Conservation (phyloP, 2,329 filamentous ascomycete species). For the Triangularia verruculosa region DNA sequence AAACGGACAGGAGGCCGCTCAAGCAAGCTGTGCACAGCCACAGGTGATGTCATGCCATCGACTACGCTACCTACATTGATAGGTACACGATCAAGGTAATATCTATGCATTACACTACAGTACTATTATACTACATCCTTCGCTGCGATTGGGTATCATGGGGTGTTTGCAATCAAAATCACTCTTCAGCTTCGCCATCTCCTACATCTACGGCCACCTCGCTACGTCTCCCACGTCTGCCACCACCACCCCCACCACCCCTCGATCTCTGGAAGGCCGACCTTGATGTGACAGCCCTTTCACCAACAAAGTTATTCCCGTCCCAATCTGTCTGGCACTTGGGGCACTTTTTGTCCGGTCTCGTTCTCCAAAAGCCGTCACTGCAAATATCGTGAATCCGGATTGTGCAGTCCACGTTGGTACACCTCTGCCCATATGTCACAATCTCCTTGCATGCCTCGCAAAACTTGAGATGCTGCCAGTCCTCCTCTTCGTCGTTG, state of each 20-base stretch:
- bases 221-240: slow-evolving; percentile 18
- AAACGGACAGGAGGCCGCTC: neutral
- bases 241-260: slow-evolving; percentile 34
- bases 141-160: slow-evolving; percentile 16
- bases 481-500: slow-evolving; percentile 69
- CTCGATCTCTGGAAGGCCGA: slow-evolving; percentile 46
- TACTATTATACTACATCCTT: no score
- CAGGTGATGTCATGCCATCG: slow-evolving; percentile 14
- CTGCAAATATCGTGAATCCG: slow-evolving; percentile 77
- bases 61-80: no score
- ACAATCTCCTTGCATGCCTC: slow-evolving; percentile 86
- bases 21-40: slow-evolving; percentile 12
- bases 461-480: slow-evolving; percentile 80
- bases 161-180: neutral
- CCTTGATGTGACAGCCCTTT: slow-evolving; percentile 54
- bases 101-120: no score
- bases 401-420: slow-evolving; percentile 62
- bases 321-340: slow-evolving; percentile 53
- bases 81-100: no score
- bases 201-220: slow-evolving; percentile 31
- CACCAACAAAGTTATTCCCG: slow-evolving; percentile 51
- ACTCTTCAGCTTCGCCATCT: slow-evolving; percentile 29
- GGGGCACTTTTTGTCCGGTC: slow-evolving; percentile 62
- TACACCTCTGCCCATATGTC: slow-evolving; percentile 77
- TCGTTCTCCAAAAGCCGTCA: slow-evolving; percentile 68